Conservation (phyloP, 202 grass and related monocot genomes). For the Carex arenaria region DNA sequence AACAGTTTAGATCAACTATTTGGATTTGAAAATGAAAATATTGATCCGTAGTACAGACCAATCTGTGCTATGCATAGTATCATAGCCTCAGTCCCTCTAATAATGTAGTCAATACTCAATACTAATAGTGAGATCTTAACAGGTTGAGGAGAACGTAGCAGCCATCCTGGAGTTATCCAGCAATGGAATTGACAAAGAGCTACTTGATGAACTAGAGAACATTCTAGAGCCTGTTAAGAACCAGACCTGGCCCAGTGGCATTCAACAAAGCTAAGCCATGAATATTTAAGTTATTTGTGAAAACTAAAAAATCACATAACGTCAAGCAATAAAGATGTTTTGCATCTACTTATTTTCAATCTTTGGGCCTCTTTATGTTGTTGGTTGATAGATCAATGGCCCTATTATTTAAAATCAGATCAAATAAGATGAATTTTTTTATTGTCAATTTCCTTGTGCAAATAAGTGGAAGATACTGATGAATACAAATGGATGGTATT, state of each 20-base stretch:
- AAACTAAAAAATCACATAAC: neutral
- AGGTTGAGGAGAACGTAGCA: slow-evolving; percentile 93
- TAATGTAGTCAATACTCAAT: neutral
- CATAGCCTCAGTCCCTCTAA: neutral
- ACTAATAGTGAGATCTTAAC: slow-evolving; percentile 13
- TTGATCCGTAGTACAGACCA: too few species aligned
- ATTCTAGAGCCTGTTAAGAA: slow-evolving; percentile 75
- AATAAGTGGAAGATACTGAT: neutral
- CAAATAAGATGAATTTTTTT: neutral
- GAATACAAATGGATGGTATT: neutral
- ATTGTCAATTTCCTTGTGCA: neutral
- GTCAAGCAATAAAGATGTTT: neutral
- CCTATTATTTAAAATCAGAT: neutral
- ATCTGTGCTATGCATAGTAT: too few species aligned
- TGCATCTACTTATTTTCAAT: neutral
- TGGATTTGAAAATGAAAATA: too few species aligned
- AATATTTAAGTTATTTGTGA: neutral
- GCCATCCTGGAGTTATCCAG: slow-evolving; percentile 52
- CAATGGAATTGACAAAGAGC: slow-evolving; percentile 64
- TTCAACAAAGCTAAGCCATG: slow-evolving; percentile 43
- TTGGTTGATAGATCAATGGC: neutral
- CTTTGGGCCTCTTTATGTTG: neutral
- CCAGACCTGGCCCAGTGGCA: slow-evolving; percentile 78
- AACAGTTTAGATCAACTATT: too few species aligned
- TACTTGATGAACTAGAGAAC: slow-evolving; percentile 60